Conservation (phyloP, 306 rosid genomes). For the Prunus padus region DNA sequence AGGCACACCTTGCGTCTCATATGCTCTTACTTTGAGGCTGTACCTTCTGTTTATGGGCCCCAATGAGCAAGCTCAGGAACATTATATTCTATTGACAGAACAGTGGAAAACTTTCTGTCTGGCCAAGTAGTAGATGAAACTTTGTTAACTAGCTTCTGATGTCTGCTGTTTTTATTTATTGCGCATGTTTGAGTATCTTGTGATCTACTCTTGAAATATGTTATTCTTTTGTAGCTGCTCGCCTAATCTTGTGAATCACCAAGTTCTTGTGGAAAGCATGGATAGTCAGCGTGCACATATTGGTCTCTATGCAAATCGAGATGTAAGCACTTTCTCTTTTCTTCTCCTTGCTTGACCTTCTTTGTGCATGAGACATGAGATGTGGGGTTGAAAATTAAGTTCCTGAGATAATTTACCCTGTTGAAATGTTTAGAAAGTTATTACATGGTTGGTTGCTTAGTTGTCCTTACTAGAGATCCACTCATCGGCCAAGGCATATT, state of each 20-base stretch:
- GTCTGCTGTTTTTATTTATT: too few relatives aligned
- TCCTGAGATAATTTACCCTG: neutral
- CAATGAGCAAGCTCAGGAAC: too few relatives aligned
- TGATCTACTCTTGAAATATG: slow-evolving; percentile 32
- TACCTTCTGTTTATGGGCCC: too few relatives aligned
- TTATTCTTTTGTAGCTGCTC: slow-evolving; percentile 61
- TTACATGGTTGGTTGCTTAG: neutral
- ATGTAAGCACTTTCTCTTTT: slow-evolving; percentile 55
- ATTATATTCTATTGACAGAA: too few relatives aligned
- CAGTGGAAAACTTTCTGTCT: too few relatives aligned
- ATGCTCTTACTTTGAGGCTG: too few relatives aligned
- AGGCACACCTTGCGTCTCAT: too few relatives aligned
- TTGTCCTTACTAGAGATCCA: neutral
- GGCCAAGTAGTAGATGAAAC: too few relatives aligned
- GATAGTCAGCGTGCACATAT: slow-evolving; percentile 73
- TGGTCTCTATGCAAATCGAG: slow-evolving; percentile 84
- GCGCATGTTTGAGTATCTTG: neutral
- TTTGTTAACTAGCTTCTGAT: too few relatives aligned
- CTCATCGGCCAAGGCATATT: slow-evolving; percentile 3
- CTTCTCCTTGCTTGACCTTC: slow-evolving; percentile 17
- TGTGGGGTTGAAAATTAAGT: neutral
- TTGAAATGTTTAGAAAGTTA: neutral
- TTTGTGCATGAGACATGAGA: neutral
- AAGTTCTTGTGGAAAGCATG: slow-evolving; percentile 98
- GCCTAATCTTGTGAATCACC: slow-evolving; percentile 81